Evolutionary conservation across 257 asterid species (phyloP), one percentile per base, ranked within the genome.

Genomic region (Solanum etuberosum): DNA sequence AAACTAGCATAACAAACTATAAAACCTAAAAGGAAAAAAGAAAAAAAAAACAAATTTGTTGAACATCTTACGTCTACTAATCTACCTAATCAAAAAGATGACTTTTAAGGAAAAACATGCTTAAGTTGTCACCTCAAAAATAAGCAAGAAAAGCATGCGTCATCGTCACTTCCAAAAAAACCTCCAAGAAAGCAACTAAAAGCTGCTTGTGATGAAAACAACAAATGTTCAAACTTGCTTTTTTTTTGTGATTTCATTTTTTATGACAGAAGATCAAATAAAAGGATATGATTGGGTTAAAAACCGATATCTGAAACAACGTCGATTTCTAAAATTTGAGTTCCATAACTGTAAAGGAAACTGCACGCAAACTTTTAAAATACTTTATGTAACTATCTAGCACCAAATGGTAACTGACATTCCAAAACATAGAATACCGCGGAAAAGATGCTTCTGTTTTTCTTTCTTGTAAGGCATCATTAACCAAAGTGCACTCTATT

Each of bases 381-480:
- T 43, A 27, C 31, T 16, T 48, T 84, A 82, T 31, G 86, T 6
- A 81, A 43, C 72, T 46, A 71, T 80, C 46, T 68, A 37, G 67
- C 83, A 82, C 90, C 84, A 87, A 31, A 83, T 81, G 59, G 80
- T 88, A 88, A 76, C n/a, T 81, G 85, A 83, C 85, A 87, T 43
- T 67, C 78, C 18, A 63, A 27, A 83, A 16, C 88, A n/a, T 86
- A 54, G 48, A 87, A 87, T 43, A 84, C 71, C 7, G 86, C 85
- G 12, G 31, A 31, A 46, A 23, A 14, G 67, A 0, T 80, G 85
- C 85, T 80, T 46, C 85, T 29, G 38, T 80, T 86, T 92, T 91
- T 84, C 90, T 92, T 92, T 86, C 96, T 94, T 93, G 94, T 92
- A 94, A 92, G 95, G 87, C 92, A 92, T 63, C 78, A 59, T 83